phyloP scores from a whole-genome alignment of 2,329 filamentous ascomycete genomes.

The Xylaria arbuscula region DNA sequence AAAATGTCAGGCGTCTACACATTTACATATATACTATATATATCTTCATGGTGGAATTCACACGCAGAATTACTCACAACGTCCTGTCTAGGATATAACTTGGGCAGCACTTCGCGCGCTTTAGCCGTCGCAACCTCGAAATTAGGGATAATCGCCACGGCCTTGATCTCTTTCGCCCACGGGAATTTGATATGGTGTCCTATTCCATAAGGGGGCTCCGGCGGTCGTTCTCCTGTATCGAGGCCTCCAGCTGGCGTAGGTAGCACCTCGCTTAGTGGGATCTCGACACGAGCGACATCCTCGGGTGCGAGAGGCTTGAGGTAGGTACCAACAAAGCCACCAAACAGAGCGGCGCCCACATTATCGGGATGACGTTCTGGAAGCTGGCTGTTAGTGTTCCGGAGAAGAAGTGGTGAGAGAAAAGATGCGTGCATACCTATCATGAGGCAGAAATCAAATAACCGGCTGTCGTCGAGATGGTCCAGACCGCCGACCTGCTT shows the following conservation, averaged over 20 bases:
- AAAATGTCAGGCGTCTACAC: slow-evolving; percentile 16
- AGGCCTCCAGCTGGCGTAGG: slow-evolving; percentile 89
- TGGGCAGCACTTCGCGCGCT: slow-evolving; percentile 85
- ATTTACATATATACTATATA: background rate
- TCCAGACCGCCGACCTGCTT: slow-evolving; percentile 87
- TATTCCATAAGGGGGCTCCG: slow-evolving; percentile 89
- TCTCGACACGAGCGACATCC: slow-evolving; percentile 90
- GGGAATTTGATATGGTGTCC: slow-evolving; percentile 96
- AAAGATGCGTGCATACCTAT: slow-evolving; percentile 67
- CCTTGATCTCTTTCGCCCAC: slow-evolving; percentile 96
- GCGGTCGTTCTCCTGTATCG: slow-evolving; percentile 87
- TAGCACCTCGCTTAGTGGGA: slow-evolving; percentile 92
- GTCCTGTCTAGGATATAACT: slow-evolving; percentile 81
- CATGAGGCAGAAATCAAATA: slow-evolving; percentile 98
- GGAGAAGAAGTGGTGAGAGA: background rate
- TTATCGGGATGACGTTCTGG: slow-evolving; percentile 90
- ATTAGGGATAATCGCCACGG: slow-evolving; percentile 93
- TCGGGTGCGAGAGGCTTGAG: slow-evolving; percentile 90
- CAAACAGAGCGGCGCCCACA: slow-evolving; percentile 93
- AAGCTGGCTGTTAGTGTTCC: background rate
- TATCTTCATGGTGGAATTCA: background rate
- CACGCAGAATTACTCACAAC: slow-evolving; percentile 68
- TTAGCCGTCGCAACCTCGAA: slow-evolving; percentile 96
- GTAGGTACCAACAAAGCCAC: slow-evolving; percentile 96
- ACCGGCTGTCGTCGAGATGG: slow-evolving; percentile 77